These are phyloP conservation scores for Coccomyxa sp. DNA, from an alignment of 139 green algal species.

Conservation along the genomic window DNA sequence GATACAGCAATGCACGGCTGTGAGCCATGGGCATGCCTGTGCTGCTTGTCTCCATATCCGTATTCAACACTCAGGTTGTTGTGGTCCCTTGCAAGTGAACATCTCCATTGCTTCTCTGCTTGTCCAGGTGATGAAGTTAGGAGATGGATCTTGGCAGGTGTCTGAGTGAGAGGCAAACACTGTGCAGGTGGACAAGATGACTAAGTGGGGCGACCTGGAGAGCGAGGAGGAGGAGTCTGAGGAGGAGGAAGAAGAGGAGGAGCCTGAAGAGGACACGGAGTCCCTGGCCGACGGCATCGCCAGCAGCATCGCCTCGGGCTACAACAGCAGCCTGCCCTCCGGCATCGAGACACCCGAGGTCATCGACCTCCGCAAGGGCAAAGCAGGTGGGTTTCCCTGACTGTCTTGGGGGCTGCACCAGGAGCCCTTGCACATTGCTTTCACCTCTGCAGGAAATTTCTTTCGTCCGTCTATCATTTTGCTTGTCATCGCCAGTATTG, in stretches of 20 bases:
- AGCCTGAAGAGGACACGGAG: constrained; percentile 38
- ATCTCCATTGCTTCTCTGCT: too few species aligned
- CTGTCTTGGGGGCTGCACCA: background rate
- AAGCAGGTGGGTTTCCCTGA: constrained; percentile 5
- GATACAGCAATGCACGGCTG: too few species aligned
- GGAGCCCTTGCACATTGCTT: background rate
- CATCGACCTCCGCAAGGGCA: constrained; percentile 86
- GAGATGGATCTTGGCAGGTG: too few species aligned
- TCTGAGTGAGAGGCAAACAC: too few species aligned
- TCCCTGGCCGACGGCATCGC: constrained; percentile 43
- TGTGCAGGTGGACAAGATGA: constrained; percentile 58
- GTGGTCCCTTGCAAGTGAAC: too few species aligned
- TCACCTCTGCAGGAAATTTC: background rate
- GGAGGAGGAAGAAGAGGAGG: constrained; percentile 49
- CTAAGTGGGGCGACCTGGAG: constrained; percentile 77
- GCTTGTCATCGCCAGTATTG: too few species aligned
- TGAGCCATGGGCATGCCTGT: too few species aligned
- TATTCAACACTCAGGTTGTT: too few species aligned
- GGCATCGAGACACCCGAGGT: constrained; percentile 82
- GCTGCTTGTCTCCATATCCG: too few species aligned
- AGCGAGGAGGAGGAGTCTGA: constrained; percentile 58
- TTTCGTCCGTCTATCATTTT: too few species aligned
- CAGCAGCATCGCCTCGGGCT: constrained; percentile 60
- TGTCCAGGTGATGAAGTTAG: too few species aligned
- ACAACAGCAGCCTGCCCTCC: constrained; percentile 64